phyloP scores from a whole-genome alignment of 140 eudicot species.

The Senecio squalidus region DNA sequence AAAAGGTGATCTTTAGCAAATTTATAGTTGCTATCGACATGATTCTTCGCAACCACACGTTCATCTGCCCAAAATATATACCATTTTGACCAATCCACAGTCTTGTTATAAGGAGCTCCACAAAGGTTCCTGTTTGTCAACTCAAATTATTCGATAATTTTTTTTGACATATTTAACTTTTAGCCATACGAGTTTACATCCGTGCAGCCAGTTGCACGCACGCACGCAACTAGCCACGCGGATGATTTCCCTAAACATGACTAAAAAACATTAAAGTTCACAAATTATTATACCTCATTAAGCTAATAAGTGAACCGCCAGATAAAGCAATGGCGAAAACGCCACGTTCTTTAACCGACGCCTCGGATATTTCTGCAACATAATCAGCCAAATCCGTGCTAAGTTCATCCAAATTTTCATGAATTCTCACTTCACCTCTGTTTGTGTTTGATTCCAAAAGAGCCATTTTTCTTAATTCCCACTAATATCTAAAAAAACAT shows the following conservation, averaged over 20 bases:
- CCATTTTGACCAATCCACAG: constrained; percentile 95
- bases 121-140: constrained; percentile 62
- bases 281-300: constrained; percentile 40
- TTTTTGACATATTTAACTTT: too few relatives aligned
- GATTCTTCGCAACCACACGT: constrained; percentile 76
- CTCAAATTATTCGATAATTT: constrained; percentile 16
- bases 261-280: constrained; percentile 2
- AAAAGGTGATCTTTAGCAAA: constrained; percentile 76
- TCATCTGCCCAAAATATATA: constrained; percentile 90
- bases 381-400: constrained; percentile 79
- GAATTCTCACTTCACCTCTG: constrained; percentile 64
- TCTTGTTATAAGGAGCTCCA: constrained; percentile 78
- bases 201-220: too few relatives aligned
- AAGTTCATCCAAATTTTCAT: constrained; percentile 70
- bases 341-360: constrained; percentile 77
- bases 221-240: too few relatives aligned
- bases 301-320: constrained; percentile 78
- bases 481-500: constrained; percentile 23
- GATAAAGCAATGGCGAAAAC: constrained; percentile 82
- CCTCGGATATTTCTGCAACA: constrained; percentile 78
- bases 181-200: too few relatives aligned
- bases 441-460: constrained; percentile 41
- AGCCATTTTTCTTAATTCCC: constrained; percentile 49
- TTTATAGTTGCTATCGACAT: constrained; percentile 86
- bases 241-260: too few relatives aligned